phyloP scores from a whole-genome alignment of 2,329 filamentous ascomycete genomes.

The Chrysoporthe deuterocubensis region DNA sequence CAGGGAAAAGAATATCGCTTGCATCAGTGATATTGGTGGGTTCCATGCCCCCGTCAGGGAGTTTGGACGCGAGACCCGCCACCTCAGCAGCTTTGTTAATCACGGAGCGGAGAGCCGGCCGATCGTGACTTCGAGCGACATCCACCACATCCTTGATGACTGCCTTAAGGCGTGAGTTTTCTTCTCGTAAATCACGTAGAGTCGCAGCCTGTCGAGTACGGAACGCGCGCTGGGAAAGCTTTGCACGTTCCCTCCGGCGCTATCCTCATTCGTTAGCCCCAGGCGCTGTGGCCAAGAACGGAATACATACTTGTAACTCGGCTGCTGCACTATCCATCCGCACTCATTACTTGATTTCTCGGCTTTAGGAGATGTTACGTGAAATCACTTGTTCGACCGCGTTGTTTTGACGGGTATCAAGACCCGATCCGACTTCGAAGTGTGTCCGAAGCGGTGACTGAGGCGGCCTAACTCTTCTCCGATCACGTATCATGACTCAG shows the following conservation, averaged over 20 bases:
- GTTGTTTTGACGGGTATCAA: neutral
- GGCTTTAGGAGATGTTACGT: neutral
- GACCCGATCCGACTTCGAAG: neutral
- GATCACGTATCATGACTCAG: slow-evolving; percentile 1
- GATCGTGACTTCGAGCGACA: neutral
- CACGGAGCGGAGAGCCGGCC: slow-evolving; percentile 1
- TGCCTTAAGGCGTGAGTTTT: slow-evolving; percentile 7
- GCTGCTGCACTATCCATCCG: neutral
- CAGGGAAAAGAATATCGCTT: neutral
- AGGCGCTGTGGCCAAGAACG: neutral
- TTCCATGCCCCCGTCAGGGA: neutral
- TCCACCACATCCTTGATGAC: neutral
- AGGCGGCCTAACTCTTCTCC: neutral
- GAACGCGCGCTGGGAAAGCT: slow-evolving; percentile 13
- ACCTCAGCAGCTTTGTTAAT: neutral
- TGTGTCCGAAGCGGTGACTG: neutral
- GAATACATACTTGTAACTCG: neutral
- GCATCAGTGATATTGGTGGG: neutral
- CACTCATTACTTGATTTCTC: neutral
- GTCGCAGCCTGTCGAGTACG: slow-evolving; percentile 12
- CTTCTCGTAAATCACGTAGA: slow-evolving; percentile 5
- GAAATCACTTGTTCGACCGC: neutral
- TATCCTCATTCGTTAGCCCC: neutral
- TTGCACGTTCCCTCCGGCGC: slow-evolving; percentile 17
- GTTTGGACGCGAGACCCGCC: neutral